Evolutionary conservation across 257 asterid species (phyloP).

Genomic region (Ocimum tenuiflorum): DNA sequence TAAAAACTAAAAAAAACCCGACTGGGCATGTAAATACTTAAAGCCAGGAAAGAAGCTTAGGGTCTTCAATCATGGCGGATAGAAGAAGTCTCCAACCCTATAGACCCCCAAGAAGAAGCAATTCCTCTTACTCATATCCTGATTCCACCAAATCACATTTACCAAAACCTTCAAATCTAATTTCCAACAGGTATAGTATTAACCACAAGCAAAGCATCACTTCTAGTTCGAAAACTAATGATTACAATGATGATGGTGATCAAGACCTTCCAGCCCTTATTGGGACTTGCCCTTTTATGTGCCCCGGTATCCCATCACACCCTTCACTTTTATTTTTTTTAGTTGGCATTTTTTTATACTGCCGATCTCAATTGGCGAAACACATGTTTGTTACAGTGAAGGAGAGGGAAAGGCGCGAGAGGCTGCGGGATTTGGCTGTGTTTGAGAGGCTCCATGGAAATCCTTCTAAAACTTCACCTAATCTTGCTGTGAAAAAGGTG

Average conservation of each 20-base stretch:
- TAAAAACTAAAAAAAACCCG: no score
- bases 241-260: conserved; percentile 21
- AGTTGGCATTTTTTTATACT: background rate
- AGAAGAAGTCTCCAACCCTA: conserved; percentile 19
- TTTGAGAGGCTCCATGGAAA: conserved; percentile 85
- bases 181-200: conserved; percentile 1
- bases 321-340: background rate
- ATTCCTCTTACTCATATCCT: conserved; percentile 6
- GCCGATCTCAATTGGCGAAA: conserved; percentile 2
- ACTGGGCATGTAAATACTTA: no score
- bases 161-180: conserved; percentile 24
- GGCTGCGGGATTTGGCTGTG: conserved; percentile 79
- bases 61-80: conserved; percentile 33
- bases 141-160: conserved; percentile 7
- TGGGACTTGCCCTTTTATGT: conserved; percentile 89
- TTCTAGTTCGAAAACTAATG: conserved; percentile 7
- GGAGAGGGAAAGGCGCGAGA: conserved; percentile 75
- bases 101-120: conserved; percentile 24
- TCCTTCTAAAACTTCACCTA: conserved; percentile 64
- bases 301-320: conserved; percentile 54
- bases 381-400: conserved; percentile 44
- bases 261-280: conserved; percentile 31
- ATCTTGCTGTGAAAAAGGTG: conserved; percentile 91
- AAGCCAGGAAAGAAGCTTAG: background rate
- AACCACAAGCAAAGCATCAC: conserved; percentile 10